Base-by-base conservation (phyloP, 2,329 filamentous ascomycete genomes). In the Sclerotinia minor region DNA sequence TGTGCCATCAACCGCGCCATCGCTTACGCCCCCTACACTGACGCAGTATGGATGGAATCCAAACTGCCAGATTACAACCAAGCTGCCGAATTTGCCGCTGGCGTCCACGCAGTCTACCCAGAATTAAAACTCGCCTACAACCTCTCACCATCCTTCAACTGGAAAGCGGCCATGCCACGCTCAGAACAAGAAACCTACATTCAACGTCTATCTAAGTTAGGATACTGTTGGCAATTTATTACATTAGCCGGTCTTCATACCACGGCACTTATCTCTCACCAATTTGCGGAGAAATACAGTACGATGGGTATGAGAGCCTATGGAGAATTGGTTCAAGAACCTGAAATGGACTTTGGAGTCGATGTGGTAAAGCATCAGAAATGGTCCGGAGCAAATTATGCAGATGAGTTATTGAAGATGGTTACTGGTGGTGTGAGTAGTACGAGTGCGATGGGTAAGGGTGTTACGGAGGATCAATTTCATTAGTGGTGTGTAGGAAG, bases 151-250 rank as follows among this genome's bases (percentile, higher is more conserved):
- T 97, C 93, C 4, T 99, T 99, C 90, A 99, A 99, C 87, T 99
- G 95, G 95, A 98, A 98, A 84, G 86, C 93, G 68, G 95, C 94
- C 75, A 97, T 97, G 94, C 85, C 92, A 55, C 88, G 91, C 73
- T 84, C 86, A 65, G 94, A 98, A 79, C 95, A 99, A 82, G 92
- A 97, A 83, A 99, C 95, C 26, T 99, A 98, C 83, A 99, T 99
- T 83, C 84, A 89, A 71, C 92, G 95, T 53, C 90, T 99, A 52
- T 93, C 89, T 70, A 77, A 83, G 71, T 87, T 99, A 60, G 95
- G 95, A 71, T 99, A 99, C 87, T 96, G 92, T 87, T 99, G 95
- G 95, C 95, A 99, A 81, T 99, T 99, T 85, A 99, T 99, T 83
- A 99, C 95, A n/a, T 87, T 99, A 58, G 95, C 94, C 6, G 95